Evolutionary conservation across 371 early-diverging fungal species (phyloP), one percentile per base, ranked within the genome.

Genomic region (Fennellomyces sp.): DNA sequence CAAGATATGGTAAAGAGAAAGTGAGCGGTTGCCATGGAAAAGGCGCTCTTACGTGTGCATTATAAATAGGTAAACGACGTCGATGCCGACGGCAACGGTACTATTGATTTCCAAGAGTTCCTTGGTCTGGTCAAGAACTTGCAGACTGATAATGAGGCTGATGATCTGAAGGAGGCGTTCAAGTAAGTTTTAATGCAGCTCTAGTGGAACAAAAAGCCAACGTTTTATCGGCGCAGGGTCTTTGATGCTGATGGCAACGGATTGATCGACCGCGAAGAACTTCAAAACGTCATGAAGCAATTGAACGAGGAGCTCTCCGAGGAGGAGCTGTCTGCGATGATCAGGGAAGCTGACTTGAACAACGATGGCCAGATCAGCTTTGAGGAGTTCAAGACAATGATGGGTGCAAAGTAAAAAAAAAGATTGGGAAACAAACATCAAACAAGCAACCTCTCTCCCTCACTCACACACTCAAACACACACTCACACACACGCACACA

Each of bases 1-100:
- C 84, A 87, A 64, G 91, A 88, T 62, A 89, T 91, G 88, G 79
- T 77, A 67, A 8, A 28, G 6, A 12, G 28, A 30, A 35, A 35
- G 33, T 31, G 33, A 42, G 45, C 33, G 27, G 52, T 3, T 12
- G 45, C 13, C 21, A 47, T 12, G 25, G 13, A 31, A 25, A 19
- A 57, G n/a, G n/a, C n/a, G n/a, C n/a, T n/a, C n/a, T n/a, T n/a
- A n/a, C n/a, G n/a, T n/a, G n/a, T n/a, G n/a, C n/a, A n/a, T n/a
- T n/a, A n/a, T n/a, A n/a, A n/a, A 11, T 45, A 78, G 79, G 89
- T 97, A 64, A 91, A 88, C 73, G 91, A 95, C 69, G 92, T 94
- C 28, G 97, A 97, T 78, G 88, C 92, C 47, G 93, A 95, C 80
- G 92, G 94, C 61, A 93, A 94, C 71, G 95, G 95, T 57, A 91